phyloP scores from a whole-genome alignment of 225 moss, liverwort and hornwort species.

The Thuidium tamariscinum region DNA sequence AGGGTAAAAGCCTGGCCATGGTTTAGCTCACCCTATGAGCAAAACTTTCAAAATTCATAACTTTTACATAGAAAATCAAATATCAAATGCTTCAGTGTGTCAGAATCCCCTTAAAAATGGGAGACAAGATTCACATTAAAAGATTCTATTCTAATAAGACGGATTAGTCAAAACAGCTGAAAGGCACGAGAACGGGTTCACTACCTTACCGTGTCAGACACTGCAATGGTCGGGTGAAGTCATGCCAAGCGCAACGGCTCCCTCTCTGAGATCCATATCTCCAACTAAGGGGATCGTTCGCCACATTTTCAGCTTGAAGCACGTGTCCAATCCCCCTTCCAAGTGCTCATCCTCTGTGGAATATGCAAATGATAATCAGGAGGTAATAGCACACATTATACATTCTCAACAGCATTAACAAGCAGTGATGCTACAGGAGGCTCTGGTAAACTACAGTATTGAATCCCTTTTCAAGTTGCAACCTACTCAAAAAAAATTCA shows the following conservation, averaged over 20 bases:
- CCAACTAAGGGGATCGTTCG: constrained; percentile 41
- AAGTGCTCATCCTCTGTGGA: background rate
- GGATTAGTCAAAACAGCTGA: background rate
- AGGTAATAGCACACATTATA: background rate
- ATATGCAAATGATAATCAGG: background rate
- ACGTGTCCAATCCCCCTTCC: background rate
- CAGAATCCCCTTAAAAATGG: background rate
- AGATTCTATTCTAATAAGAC: background rate
- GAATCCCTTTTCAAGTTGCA: background rate
- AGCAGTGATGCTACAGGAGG: background rate
- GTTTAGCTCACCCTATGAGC: background rate
- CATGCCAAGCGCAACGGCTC: constrained; percentile 33
- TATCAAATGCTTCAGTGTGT: background rate
- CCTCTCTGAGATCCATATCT: constrained; percentile 21
- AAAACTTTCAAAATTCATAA: background rate
- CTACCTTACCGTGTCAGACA: background rate
- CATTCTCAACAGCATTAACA: background rate
- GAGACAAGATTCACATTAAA: background rate
- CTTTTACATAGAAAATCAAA: background rate
- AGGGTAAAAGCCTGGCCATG: background rate
- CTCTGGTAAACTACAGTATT: background rate
- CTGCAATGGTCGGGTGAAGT: background rate
- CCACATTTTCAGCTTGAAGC: constrained; percentile 35
- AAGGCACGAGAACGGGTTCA: background rate
- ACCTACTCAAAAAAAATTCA: background rate